Percentiles rank a stretch among this genome's conserved stretches.
phyloP scores from a whole-genome alignment of 2,329 filamentous ascomycete species.

The Dactylonectria estremocensis region DNA sequence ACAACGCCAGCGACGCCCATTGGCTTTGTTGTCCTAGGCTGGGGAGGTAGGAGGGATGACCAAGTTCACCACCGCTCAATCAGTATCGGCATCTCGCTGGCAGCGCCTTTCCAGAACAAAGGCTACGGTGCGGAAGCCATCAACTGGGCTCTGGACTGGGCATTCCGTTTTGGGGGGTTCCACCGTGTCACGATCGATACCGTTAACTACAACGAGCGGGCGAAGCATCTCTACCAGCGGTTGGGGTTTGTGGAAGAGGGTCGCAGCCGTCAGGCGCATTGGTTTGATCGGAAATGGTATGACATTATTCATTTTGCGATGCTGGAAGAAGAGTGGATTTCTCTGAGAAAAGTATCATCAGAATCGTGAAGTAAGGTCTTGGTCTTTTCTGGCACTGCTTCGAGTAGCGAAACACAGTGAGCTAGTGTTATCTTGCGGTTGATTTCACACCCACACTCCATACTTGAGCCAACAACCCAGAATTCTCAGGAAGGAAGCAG shows the following conservation, averaged over 20 bases:
- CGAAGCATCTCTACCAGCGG: too few species aligned
- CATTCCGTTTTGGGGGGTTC: too few species aligned
- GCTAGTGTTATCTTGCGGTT: too few species aligned
- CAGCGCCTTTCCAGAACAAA: not conserved
- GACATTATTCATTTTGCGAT: not conserved
- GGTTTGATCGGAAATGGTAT: not conserved
- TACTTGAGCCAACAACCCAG: too few species aligned
- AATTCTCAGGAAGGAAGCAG: too few species aligned
- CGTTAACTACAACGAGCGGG: too few species aligned
- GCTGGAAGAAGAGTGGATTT: not conserved
- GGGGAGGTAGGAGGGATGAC: not conserved
- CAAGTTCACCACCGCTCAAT: not conserved
- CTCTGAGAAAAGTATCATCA: not conserved
- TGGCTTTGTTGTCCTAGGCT: conserved; percentile 28
- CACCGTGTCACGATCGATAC: too few species aligned
- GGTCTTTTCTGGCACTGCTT: not conserved
- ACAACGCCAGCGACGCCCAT: conserved; percentile 10
- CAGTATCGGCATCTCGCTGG: not conserved
- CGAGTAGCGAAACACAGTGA: too few species aligned
- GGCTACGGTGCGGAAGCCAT: not conserved
- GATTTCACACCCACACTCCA: too few species aligned
- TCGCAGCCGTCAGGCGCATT: not conserved
- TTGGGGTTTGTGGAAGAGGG: too few species aligned
- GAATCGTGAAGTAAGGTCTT: not conserved
- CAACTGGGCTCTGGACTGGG: too few species aligned